Evolutionary conservation across 441 rosid genomes (phyloP).

Genomic region (Flueggea neowawraea): DNA sequence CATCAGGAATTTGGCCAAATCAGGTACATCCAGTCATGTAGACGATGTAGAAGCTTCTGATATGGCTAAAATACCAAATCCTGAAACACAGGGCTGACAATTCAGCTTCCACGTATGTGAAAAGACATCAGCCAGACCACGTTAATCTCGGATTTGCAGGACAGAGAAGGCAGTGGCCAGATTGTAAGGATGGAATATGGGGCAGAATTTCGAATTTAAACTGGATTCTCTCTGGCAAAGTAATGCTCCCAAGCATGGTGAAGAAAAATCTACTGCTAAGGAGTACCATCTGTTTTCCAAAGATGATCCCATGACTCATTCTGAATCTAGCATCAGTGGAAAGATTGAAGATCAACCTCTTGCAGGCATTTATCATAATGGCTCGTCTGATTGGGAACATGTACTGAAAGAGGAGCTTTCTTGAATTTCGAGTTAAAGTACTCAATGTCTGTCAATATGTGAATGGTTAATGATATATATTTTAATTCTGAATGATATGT

Average conservation of each 20-base stretch:
- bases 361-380: conserved; percentile 31
- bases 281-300: conserved; percentile 17
- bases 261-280: conserved; percentile 17
- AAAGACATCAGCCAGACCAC: conserved; percentile 16
- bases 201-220: conserved; percentile 11
- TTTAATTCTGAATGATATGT: conserved; percentile 1
- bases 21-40: not conserved
- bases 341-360: conserved; percentile 15
- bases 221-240: conserved; percentile 9
- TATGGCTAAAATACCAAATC: conserved; percentile 37
- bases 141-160: conserved; percentile 22
- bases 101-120: conserved; percentile 12
- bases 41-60: conserved; percentile 26
- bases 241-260: conserved; percentile 2
- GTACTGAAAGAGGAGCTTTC: conserved; percentile 50
- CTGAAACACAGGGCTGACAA: conserved; percentile 30
- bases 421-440: not conserved
- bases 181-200: conserved; percentile 8
- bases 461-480: not conserved
- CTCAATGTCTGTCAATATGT: not conserved
- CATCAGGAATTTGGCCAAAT: no score
- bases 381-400: conserved; percentile 75
- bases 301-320: conserved; percentile 16
- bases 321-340: conserved; percentile 3
- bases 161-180: conserved; percentile 12